Evolutionary conservation across 495 filamentous ascomycete species (phyloP), one percentile per base, ranked within the genome.

Genomic region (Pseudoneurospora amorphoporcata): DNA sequence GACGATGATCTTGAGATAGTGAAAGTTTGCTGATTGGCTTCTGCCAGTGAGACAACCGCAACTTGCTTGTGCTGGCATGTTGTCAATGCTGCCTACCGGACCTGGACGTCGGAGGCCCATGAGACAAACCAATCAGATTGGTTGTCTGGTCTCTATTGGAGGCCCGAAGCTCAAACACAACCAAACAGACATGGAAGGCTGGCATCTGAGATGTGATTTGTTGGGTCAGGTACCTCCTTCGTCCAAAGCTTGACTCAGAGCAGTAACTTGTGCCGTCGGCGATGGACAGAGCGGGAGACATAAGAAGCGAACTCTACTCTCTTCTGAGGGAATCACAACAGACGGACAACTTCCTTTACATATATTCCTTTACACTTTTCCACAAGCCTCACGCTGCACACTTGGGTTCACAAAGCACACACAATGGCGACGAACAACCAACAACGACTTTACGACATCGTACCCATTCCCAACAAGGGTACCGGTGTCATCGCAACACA

Each of bases 401-500:
- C 9, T 12, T 23, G n/a, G 2, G 41, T 53, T 53, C 8, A 53
- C 8, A 9, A 53, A 53, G 8, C 45, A 23, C 45, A 53, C 45
- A 23, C 19, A 10, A 53, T 53, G 45, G 8, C 45, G 45, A 23
- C 45, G 8, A 53, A 53, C 45, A 53, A 5, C 45, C n/a, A 53
- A 3, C 45, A 53, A 23, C 19, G 45, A 53, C 19, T 53, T 19
- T 53, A 53, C 9, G 45, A 53, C 3, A 53, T 53, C 45, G n/a
- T 53, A 9, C n/a, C 45, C 19, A 53, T 53, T 53, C 45, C 45
- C 45, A 12, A 23, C 39, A 71, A 70, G 74, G 81, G 81, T 2
- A 75, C 78, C 73, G 80, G 81, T 23, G 76, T 82, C 65, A 73
- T 82, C 53, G 75, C 81, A 38, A 79, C 53, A 5, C 14, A 69